Evolutionary conservation across 805 yeast species (phyloP), one percentile per base, ranked within the genome.

Genomic region (Hanseniaspora occidentalis): DNA sequence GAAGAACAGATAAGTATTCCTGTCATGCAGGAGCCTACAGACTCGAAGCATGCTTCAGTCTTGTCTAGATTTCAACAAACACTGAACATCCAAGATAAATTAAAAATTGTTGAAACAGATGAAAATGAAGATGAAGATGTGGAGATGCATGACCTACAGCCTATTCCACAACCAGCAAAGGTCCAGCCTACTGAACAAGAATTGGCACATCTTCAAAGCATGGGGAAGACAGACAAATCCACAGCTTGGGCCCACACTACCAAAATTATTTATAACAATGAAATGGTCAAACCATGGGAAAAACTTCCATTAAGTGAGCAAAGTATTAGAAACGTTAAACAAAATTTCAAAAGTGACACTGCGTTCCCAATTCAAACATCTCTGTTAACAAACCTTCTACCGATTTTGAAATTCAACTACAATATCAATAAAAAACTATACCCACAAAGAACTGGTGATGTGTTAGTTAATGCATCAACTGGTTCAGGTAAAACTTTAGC

Each of bases 401-500:
- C 60, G 17, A 39, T 41, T 17, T 36, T 60, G 18, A 53, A 51
- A 34, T 48, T 47, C 21, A 45, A 58, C 2, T 38, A 47, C 18
- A 40, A 42, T 8, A 44, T 50, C 8, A 55, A 57, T 9, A 63
- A 56, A 43, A 60, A 51, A 41, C 44, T 65, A 20, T 60, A 65
- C 33, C 79, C 84, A 1, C 75, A 68, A 40, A 65, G 72, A 33
- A 65, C 66, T 42, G 89, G 89, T 19, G 95, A 92, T 59, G 58
- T 86, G 16, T 64, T 89, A 35, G 95, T 89, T 5, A 88, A 89
- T 59, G 95, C 98, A 2, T 75, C 94, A 9, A 89, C 98, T 0
- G 98, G 98, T 34, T 82, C 95, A 0, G 98, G 98, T 52, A 89
- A 89, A 56, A 89, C 98, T 0, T 64, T 92, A 41, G 94, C 96